Conservation (phyloP, 2,329 filamentous ascomycete genomes). For the Diaporthe citriasiana region DNA sequence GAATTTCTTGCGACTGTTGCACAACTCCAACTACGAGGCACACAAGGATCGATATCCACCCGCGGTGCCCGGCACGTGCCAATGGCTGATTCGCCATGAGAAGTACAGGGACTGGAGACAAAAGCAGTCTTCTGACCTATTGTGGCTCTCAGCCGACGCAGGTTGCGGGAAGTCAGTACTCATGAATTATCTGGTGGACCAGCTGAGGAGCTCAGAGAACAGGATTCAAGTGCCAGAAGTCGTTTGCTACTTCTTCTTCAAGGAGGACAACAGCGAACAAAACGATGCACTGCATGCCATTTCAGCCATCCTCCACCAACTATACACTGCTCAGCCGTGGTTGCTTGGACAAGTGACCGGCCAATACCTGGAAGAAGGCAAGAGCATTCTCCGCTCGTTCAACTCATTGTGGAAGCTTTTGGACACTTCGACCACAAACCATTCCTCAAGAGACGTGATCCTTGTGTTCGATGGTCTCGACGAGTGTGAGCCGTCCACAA, state of each 20-base stretch:
- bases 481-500: slow-evolving; percentile 41
- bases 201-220: slow-evolving; percentile 32
- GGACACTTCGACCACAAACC: slow-evolving; percentile 4
- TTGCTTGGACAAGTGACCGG: background rate
- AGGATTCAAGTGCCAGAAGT: slow-evolving; percentile 21
- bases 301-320: slow-evolving; percentile 38
- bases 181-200: slow-evolving; percentile 40
- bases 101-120: slow-evolving; percentile 33
- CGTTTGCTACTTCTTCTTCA: slow-evolving; percentile 45
- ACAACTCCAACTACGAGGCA: slow-evolving; percentile 31
- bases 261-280: slow-evolving; percentile 42
- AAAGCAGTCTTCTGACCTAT: slow-evolving; percentile 24
- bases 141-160: slow-evolving; percentile 43
- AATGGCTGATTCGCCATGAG: slow-evolving; percentile 41
- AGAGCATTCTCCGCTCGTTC: slow-evolving; percentile 18
- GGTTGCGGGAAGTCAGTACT: slow-evolving; percentile 44
- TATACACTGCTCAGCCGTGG: slow-evolving; percentile 39
- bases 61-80: slow-evolving; percentile 42
- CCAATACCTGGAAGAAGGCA: slow-evolving; percentile 13
- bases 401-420: slow-evolving; percentile 33
- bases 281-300: slow-evolving; percentile 33
- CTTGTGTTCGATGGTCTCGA: slow-evolving; percentile 45
- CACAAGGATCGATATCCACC: slow-evolving; percentile 42
- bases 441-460: slow-evolving; percentile 39
- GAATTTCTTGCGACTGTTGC: background rate